These are phyloP conservation scores for Cystofilobasidium macerans DNA, from an alignment of 768 basidiomycete species.

Conservation along the genomic window DNA sequence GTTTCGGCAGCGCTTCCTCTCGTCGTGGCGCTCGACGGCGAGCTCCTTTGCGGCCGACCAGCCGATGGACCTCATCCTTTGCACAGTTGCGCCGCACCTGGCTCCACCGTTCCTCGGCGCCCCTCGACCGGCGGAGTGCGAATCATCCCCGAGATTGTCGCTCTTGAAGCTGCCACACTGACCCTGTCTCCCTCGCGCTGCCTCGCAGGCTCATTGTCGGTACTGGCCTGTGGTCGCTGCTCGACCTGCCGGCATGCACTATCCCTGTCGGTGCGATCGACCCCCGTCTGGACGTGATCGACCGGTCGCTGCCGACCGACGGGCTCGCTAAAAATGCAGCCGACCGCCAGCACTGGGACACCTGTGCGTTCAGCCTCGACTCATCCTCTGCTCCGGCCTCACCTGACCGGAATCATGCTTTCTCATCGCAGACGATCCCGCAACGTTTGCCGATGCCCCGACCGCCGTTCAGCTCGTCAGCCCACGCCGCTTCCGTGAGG, in stretches of 20 bases:
- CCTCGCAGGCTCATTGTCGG: constrained; percentile 44
- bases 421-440: constrained; percentile 50
- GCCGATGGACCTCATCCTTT: constrained; percentile 64
- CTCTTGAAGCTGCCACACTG: not conserved
- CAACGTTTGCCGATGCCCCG: constrained; percentile 50
- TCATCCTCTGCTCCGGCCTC: constrained; percentile 30
- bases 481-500: constrained; percentile 23
- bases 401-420: constrained; percentile 29
- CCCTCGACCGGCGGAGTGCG: constrained; percentile 45
- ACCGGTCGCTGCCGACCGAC: constrained; percentile 44
- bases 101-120: constrained; percentile 45
- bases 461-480: constrained; percentile 59
- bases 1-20: constrained; percentile 46
- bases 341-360: constrained; percentile 48
- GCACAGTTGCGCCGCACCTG: constrained; percentile 51
- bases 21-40: not conserved
- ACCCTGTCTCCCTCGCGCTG: not conserved
- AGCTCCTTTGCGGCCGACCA: not conserved
- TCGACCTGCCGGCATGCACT: constrained; percentile 55
- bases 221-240: constrained; percentile 55
- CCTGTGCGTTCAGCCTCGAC: not conserved
- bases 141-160: constrained; percentile 39
- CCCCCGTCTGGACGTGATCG: constrained; percentile 46
- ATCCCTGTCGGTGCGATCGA: constrained; percentile 61
- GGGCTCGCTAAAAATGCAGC: constrained; percentile 46